Evolutionary conservation across 148 eudicot genomes (phyloP).

Genomic region (Pouteria glomerata): DNA sequence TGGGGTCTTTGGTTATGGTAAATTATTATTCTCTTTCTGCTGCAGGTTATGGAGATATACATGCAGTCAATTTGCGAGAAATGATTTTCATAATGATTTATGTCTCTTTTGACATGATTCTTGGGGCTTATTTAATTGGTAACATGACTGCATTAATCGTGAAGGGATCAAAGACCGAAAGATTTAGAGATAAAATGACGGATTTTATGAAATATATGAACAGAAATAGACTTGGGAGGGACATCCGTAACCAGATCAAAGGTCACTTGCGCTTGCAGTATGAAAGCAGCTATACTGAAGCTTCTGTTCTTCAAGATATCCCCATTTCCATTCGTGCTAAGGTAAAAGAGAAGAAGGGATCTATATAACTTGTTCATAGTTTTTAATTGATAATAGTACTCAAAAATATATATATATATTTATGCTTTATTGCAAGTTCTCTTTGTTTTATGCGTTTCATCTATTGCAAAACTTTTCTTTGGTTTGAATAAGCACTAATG

Average conservation of each 20-base stretch:
- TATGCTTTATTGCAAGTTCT: neutral
- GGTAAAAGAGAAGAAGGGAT: slow-evolving; percentile 27
- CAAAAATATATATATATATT: too few relatives aligned
- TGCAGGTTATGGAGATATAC: slow-evolving; percentile 77
- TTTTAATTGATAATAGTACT: neutral
- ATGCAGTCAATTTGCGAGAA: slow-evolving; percentile 73
- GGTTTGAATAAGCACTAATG: neutral
- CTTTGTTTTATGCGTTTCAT: neutral
- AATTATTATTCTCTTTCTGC: neutral
- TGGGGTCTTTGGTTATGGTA: neutral
- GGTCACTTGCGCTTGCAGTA: slow-evolving; percentile 61
- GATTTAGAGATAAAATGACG: slow-evolving; percentile 63
- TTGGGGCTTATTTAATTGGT: slow-evolving; percentile 74
- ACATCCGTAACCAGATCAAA: slow-evolving; percentile 61
- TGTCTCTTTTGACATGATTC: slow-evolving; percentile 70
- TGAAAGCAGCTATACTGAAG: slow-evolving; percentile 70
- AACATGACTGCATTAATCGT: slow-evolving; percentile 73
- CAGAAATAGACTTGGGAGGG: slow-evolving; percentile 55
- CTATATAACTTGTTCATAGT: neutral
- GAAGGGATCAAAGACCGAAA: slow-evolving; percentile 68
- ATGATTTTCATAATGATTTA: slow-evolving; percentile 75
- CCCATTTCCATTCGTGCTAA: slow-evolving; percentile 72
- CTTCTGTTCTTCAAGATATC: slow-evolving; percentile 55
- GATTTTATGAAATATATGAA: slow-evolving; percentile 67
- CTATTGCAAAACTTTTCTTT: neutral